A percentile compares a stretch with the other conserved stretches of the same genome.
These are phyloP conservation scores for Macrolepiota fuliginosa DNA, from an alignment of 768 basidiomycete species.

Conservation along the genomic window DNA sequence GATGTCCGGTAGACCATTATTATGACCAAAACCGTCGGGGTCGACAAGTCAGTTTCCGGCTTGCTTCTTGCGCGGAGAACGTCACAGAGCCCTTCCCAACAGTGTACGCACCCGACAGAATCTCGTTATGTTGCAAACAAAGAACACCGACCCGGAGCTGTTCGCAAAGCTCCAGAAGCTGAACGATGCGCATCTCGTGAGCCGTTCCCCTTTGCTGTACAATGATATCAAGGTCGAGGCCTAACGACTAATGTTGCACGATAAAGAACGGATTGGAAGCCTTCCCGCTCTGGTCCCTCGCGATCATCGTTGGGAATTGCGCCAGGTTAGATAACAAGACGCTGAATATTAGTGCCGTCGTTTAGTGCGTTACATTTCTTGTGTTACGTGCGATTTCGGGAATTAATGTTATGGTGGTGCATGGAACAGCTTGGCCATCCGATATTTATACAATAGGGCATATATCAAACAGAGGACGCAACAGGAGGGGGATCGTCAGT, in stretches of 20 bases:
- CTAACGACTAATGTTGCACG: too few species aligned
- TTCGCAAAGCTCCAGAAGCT: not conserved
- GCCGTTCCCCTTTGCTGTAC: not conserved
- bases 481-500: not conserved
- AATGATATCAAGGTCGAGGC: too few species aligned
- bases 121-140: not conserved
- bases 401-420: not conserved
- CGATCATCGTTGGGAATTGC: constrained; percentile 21
- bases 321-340: constrained; percentile 21
- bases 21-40: not conserved
- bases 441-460: not conserved
- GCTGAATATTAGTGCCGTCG: constrained; percentile 26
- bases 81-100: not conserved
- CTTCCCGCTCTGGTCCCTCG: constrained; percentile 21
- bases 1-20: not conserved
- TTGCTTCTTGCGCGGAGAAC: not conserved
- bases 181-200: not conserved
- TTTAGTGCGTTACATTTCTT: constrained; percentile 21
- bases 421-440: not conserved
- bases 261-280: not conserved
- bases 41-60: not conserved
- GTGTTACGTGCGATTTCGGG: constrained; percentile 5
- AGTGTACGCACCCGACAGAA: not conserved
- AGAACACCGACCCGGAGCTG: not conserved
- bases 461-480: not conserved